Base-by-base conservation (phyloP, 768 basidiomycete species). In the Tricholoma sp. region DNA sequence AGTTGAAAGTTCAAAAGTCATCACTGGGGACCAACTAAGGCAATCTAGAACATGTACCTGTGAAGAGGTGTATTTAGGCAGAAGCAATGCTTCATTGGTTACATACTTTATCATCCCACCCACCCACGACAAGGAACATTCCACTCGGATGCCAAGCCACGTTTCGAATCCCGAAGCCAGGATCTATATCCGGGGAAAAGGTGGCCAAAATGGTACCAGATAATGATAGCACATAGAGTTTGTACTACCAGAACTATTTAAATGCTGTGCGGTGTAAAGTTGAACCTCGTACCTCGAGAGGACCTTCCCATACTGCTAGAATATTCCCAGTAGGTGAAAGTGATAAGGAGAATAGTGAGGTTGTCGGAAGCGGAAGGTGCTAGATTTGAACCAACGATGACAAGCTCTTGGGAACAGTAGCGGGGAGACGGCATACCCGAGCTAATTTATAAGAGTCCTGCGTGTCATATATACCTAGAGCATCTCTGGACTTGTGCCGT, bases 101-200 rank as follows among this genome's bases (percentile, higher is more conserved):
- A 61, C 73, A 41, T 55, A 89, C 92, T 72, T 88, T 91, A 64
- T 94, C 92, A 71, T 95, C 93, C 84, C 88, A 94, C 10, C 94
- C 94, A 11, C 84, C 86, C 0, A 94, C 77, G 1, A 86, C 89
- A 8, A 97, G 73, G 67, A 89, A 94, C 65, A 82, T 76, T 4
- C 94, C 91, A 55, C 77, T 87, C 3, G 94, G 94, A 71, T 94
- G 91, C 94, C 94, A 98, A 18, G 81, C 73, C 0, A 87, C 85
- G 57, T 74, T 76, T 9, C 92, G 82, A 43, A 97, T 84, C 5
- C 94, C 94, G 56, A 94, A 82, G 14, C 88, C 91, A 24, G 91
- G 89, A 69, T 96, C 92, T 24, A 82, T 79, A 32, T 78, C 79
- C 2, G 91, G 91, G 18, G 76, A 76, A 66, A 91, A 94, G 10